phyloP scores from a whole-genome alignment of 2,329 filamentous ascomycete genomes.

The Sclerotiophoma versabilis region DNA sequence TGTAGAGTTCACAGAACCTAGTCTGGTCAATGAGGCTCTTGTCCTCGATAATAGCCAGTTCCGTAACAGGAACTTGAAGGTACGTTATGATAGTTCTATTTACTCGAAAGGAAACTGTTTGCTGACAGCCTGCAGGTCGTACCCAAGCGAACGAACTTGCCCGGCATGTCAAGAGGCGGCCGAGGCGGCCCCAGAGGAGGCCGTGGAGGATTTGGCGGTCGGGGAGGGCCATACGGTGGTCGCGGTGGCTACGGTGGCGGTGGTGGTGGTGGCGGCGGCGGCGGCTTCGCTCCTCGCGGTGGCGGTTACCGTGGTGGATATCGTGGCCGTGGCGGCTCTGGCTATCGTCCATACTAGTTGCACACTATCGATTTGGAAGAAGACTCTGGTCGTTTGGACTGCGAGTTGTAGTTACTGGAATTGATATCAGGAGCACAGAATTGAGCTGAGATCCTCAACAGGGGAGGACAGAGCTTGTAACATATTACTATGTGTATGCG shows the following conservation, averaged over 20 bases:
- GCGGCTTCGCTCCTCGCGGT: slow-evolving; percentile 56
- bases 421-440: background rate
- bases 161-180: slow-evolving; percentile 87
- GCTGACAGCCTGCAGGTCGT: slow-evolving; percentile 63
- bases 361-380: background rate
- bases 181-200: slow-evolving; percentile 65
- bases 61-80: slow-evolving; percentile 94
- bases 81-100: slow-evolving; percentile 48
- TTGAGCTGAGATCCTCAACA: background rate
- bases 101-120: background rate
- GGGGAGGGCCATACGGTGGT: slow-evolving; percentile 59
- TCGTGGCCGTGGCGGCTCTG: slow-evolving; percentile 40
- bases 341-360: slow-evolving; percentile 42
- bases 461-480: slow-evolving; percentile 1
- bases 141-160: slow-evolving; percentile 95
- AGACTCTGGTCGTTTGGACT: slow-evolving; percentile 21
- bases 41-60: slow-evolving; percentile 97
- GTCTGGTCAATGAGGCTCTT: slow-evolving; percentile 88
- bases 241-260: slow-evolving; percentile 49
- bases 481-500: background rate
- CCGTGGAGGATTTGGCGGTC: slow-evolving; percentile 52
- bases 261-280: slow-evolving; percentile 53
- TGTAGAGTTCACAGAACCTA: slow-evolving; percentile 96
- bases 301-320: slow-evolving; percentile 53
- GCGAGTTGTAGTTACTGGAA: background rate